Percentiles rank a stretch among this genome's conserved stretches.
These are phyloP conservation scores for Boletus speciosus DNA, from an alignment of 768 basidiomycete species.

Conservation along the genomic window DNA sequence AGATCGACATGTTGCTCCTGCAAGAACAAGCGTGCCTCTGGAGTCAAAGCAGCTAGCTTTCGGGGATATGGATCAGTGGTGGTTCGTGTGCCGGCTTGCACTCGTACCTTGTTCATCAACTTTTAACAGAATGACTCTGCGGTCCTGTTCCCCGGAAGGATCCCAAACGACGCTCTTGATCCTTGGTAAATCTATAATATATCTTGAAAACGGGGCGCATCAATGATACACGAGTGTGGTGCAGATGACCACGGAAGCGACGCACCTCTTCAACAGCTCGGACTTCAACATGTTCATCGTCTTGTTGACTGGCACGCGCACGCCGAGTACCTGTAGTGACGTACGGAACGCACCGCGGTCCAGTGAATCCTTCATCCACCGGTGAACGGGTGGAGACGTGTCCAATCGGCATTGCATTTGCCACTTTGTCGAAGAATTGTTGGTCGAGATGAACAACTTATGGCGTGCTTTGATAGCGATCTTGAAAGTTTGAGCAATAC, in stretches of 20 bases:
- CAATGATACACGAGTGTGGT: slow-evolving; percentile 9
- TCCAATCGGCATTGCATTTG: slow-evolving; percentile 30
- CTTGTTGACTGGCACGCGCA: slow-evolving; percentile 54
- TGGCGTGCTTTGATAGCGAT: slow-evolving; percentile 2
- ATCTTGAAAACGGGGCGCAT: slow-evolving; percentile 35
- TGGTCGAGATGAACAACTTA: slow-evolving; percentile 1
- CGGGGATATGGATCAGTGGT: slow-evolving; percentile 7
- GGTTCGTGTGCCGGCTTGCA: background rate
- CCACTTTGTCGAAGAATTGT: background rate
- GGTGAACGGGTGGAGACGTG: slow-evolving; percentile 45
- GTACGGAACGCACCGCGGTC: slow-evolving; percentile 65
- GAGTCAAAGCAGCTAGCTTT: slow-evolving; percentile 68
- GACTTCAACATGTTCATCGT: slow-evolving; percentile 57
- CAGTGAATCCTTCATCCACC: slow-evolving; percentile 49
- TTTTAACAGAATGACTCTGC: slow-evolving; percentile 65
- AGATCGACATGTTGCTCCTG: slow-evolving; percentile 52
- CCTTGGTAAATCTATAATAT: slow-evolving; percentile 66
- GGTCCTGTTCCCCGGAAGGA: slow-evolving; percentile 43
- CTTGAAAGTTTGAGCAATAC: slow-evolving; percentile 6
- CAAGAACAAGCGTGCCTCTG: slow-evolving; percentile 53
- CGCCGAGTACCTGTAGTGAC: slow-evolving; percentile 64
- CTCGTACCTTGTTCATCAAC: slow-evolving; percentile 56
- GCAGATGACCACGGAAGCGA: slow-evolving; percentile 7
- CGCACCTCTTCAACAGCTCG: slow-evolving; percentile 56
- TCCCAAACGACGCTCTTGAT: slow-evolving; percentile 56